These are phyloP conservation scores for Populus hybrid DNA, from an alignment of 441 rosid genomes.

Conservation along the genomic window DNA sequence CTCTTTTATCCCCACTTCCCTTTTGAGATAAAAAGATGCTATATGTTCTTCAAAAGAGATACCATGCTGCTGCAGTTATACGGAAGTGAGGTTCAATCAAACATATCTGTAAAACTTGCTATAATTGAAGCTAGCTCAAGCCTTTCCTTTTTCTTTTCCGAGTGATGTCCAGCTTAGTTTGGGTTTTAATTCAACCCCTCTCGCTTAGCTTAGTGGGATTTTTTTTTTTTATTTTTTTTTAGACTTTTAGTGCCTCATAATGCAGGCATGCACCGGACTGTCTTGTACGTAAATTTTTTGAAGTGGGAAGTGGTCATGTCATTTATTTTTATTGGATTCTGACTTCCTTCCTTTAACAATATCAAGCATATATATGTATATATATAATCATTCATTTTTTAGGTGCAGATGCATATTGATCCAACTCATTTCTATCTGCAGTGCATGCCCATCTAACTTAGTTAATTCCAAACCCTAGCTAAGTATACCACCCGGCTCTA, in stretches of 20 bases:
- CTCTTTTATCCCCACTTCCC: background rate
- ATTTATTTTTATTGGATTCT: slow-evolving; percentile 21
- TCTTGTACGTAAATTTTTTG: background rate
- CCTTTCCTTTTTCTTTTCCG: background rate
- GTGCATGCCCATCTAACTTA: no score
- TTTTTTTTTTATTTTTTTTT: background rate
- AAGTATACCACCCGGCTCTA: background rate
- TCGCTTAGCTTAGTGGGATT: background rate
- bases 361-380: background rate
- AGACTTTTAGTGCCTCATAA: background rate
- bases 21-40: slow-evolving; percentile 18
- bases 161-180: slow-evolving; percentile 32
- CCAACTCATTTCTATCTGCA: no score
- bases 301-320: slow-evolving; percentile 24
- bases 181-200: background rate
- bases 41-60: slow-evolving; percentile 26
- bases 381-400: no score
- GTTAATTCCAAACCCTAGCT: slow-evolving; percentile 1
- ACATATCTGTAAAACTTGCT: slow-evolving; percentile 1
- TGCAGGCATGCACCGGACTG: background rate
- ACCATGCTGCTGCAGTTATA: slow-evolving; percentile 5
- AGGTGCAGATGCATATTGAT: no score
- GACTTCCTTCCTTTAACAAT: slow-evolving; percentile 17
- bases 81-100: slow-evolving; percentile 33
- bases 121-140: slow-evolving; percentile 6